Evolutionary conservation across 2,329 filamentous ascomycete genomes (phyloP), one percentile per base, ranked within the genome.

Genomic region (Bimuria novae-zelandiae): DNA sequence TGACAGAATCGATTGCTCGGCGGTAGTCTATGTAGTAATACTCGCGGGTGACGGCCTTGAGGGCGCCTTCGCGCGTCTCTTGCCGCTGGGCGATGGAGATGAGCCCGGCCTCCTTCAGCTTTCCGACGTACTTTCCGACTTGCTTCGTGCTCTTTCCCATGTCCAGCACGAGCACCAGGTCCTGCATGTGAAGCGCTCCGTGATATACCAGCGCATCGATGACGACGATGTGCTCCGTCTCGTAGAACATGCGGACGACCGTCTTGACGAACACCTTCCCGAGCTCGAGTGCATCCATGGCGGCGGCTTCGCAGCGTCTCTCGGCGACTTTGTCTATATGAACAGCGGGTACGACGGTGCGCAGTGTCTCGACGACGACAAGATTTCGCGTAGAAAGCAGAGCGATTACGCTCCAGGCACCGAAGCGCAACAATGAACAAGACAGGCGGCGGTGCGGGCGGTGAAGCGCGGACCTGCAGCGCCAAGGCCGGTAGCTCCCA

Each of bases 1-100:
- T 99, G 76, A 96, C 95, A 43, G 90, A 91, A 76, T 99, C 94
- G 68, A 99, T 91, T 30, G 93, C 91, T 52, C 90, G 89, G 54
- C 94, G 90, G 68, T 95, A 95, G 72, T 97, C 92, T 71, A 99
- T 93, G 76, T 90, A 99, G 78, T 96, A 99, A 81, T 96, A 99
- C 57, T 93, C 96, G 65, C 90, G 85, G 70, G 89, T 92, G 61
- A 89, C 87, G 4, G 90, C 89, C 47, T 92, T 87, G 52, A 89
- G 88, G 54, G 92, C 89, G 46, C 90, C 90, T 68, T 92, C 89
- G 61, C 88, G 87, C 50, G 89, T 79, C 71, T 96, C 92, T 44
- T 87, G 84, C 55, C 91, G 87, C 27, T 87, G 86, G 72, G 87
- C 87, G 65, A 93, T 86, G 62, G 86, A 84, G 54, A 97, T 79